Percentiles rank a stretch among this genome's conserved stretches.
phyloP scores from a whole-genome alignment of 192 early-diverging fungal species.

The Powellomyces hirtus region DNA sequence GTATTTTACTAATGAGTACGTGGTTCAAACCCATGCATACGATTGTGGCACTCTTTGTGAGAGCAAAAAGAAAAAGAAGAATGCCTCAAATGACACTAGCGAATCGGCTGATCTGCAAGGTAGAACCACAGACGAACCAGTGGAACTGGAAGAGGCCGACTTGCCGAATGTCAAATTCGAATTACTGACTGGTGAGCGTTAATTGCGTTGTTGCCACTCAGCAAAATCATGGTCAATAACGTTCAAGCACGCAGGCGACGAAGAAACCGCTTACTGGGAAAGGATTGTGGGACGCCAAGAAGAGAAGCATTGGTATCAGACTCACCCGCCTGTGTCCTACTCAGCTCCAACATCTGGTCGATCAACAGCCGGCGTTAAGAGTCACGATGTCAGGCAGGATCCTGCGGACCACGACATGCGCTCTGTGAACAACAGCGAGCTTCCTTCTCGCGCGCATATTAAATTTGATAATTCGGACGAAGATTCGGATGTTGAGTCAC shows the following conservation, averaged over 20 bases:
- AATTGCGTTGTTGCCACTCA: background rate
- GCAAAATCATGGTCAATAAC: background rate
- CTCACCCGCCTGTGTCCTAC: background rate
- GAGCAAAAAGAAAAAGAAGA: background rate
- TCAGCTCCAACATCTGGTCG: background rate
- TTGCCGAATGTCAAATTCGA: constrained; percentile 6
- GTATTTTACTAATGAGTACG: constrained; percentile 24
- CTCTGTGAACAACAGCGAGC: too few species aligned
- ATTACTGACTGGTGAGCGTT: background rate
- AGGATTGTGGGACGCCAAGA: background rate
- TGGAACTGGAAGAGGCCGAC: background rate
- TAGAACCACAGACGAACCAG: background rate
- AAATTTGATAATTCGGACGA: background rate
- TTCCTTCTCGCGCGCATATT: background rate
- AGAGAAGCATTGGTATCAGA: background rate
- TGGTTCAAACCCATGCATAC: constrained; percentile 28
- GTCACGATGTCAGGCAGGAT: too few species aligned
- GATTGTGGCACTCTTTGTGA: constrained; percentile 32
- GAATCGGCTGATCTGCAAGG: background rate
- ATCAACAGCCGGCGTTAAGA: background rate
- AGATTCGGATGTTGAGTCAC: background rate
- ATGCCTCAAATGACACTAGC: background rate
- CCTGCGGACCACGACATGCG: too few species aligned
- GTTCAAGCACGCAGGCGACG: background rate
- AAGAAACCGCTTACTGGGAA: constrained; percentile 5